Base-by-base conservation (phyloP, 2,329 filamentous ascomycete genomes). In the Eutypa lata region DNA sequence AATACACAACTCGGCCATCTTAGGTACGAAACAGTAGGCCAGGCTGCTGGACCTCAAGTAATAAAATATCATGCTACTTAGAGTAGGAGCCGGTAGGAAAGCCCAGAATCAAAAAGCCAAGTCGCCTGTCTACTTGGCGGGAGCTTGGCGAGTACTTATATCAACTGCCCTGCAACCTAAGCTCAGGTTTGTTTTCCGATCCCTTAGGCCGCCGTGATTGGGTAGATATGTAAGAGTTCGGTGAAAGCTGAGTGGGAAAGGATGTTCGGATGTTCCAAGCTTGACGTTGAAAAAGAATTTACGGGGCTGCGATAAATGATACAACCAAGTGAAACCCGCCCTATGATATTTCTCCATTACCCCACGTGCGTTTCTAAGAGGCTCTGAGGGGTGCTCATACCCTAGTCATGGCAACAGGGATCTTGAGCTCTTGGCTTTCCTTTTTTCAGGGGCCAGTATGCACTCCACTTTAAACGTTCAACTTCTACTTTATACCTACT, bases 141-240 rank as follows among this genome's bases (percentile, higher is more conserved):
- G 43, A 14, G 48, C 44, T 54, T 54, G 52, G 52, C 52, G 33
- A 21, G 40, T 51, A 37, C 49, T 51, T 54, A 44, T 54, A 51
- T 40, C 42, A 33, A 42, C 43, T 18, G 21, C 19, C 44, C 21
- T 35, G 7, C 47, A 24, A 16, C n/a, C 26, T 50, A 54, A 48
- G 18, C 14, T 14, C 31, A 35, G 31, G 14, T 14, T 35, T 35
- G 31, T n/a, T n/a, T n/a, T 35, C 31, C 31, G 31, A 14, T 7
- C 31, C 31, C 14, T 8, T 14, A 35, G 7, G 8, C 14, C 14
- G 8, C 14, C 31, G 31, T 35, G 31, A 35, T 35, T 35, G 31
- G 31, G 8, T 35, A 14, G 31, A 35, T 35, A 8, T 7, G 31
- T 35, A 35, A 8, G 31, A 35, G 31, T 8, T 35, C 31, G 31